Base-by-base conservation (phyloP, 164 flowering plant genomes). In the Macadamia integrifolia region DNA sequence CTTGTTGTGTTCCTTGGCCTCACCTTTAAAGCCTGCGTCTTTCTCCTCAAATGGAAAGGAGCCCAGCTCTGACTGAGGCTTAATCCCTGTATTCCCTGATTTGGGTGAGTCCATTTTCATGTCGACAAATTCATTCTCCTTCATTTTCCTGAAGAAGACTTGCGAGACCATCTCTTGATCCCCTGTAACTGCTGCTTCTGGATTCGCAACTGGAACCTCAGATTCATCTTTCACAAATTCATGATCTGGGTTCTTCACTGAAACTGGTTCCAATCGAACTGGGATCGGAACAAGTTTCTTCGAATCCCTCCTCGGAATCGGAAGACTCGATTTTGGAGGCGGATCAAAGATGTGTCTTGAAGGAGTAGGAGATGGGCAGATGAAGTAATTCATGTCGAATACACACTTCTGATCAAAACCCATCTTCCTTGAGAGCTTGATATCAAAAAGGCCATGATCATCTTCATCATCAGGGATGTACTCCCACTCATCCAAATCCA, bases 71-170 rank as follows among this genome's bases (percentile, higher is more conserved):
- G 69, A 64, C 55, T 74, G 85, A 69, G 75, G 76, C 70, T 65
- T 9, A 15, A 78, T 42, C 13, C 71, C 74, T 18, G 66, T 72
- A 1, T 43, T 32, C 9, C 17, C 29, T 30, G 75, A 67, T 56
- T 55, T 68, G 6, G 85, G 83, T 1, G 82, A 80, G 75, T 78
- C 85, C 73, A 84, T 61, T 80, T 80, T 81, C 84, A 84, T 87
- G 87, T 85, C 91, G 88, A 76, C 88, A 32, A 85, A 82, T 84
- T 87, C 80, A 53, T 71, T 79, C 74, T 84, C 83, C 78, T 81
- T 76, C 72, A 73, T 61, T 75, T 81, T 79, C 69, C 74, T 81
- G 79, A 82, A 82, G 84, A 75, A 80, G 74, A 81, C 83, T 71
- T 75, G 79, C 9, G 84, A 75, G 30, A 68, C 57, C 48, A 68